Conservation (phyloP, 768 basidiomycete species). For the Lanmaoa pseudosensibilis region DNA sequence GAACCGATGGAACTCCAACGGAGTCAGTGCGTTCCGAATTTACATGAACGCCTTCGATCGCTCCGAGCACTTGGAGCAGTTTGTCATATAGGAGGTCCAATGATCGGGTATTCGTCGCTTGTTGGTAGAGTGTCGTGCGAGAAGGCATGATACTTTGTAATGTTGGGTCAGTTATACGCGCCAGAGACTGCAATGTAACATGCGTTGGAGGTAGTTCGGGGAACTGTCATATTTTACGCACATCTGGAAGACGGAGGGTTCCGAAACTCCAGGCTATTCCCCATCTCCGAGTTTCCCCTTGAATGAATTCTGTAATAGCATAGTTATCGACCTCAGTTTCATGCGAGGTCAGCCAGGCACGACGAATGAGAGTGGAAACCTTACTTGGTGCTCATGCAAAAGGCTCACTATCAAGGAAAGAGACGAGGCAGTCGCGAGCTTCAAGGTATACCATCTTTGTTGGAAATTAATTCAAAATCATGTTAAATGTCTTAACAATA, state of each 20-base stretch:
- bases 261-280: constrained; percentile 84
- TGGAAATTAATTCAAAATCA: background rate
- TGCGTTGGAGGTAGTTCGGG: constrained; percentile 28
- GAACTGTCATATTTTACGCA: constrained; percentile 39
- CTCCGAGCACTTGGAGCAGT: constrained; percentile 34
- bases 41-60: constrained; percentile 33
- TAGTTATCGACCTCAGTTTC: constrained; percentile 76
- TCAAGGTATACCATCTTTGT: constrained; percentile 83
- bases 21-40: background rate
- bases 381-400: constrained; percentile 48
- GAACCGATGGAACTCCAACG: constrained; percentile 10
- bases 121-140: constrained; percentile 56
- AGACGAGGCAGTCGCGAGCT: constrained; percentile 86
- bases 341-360: background rate
- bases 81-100: constrained; percentile 10
- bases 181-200: constrained; percentile 33
- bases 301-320: constrained; percentile 77
- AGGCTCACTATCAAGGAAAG: constrained; percentile 58
- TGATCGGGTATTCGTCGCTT: constrained; percentile 21
- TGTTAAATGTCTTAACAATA: background rate
- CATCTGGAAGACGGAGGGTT: constrained; percentile 70
- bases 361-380: constrained; percentile 7
- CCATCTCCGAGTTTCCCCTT: constrained; percentile 92
- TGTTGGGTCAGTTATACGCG: constrained; percentile 39
- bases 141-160: constrained; percentile 56